Base-by-base conservation (phyloP, 1,284 basidiomycete genomes). In the Ceratorhiza oryzae-sativae region DNA sequence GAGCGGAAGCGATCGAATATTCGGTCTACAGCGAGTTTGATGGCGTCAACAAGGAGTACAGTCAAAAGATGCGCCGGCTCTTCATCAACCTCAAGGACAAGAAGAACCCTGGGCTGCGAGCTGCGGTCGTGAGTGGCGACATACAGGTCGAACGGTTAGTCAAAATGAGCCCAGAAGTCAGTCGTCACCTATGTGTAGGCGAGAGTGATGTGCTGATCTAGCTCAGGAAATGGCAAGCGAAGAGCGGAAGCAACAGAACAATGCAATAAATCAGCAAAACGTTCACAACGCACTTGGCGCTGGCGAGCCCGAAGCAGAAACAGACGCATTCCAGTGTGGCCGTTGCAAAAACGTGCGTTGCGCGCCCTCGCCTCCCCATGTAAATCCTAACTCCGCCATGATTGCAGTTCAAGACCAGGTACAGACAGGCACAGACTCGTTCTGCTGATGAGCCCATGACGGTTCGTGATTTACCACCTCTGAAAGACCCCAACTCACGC, bases 391-490 rank as follows among this genome's bases (percentile, higher is more conserved):
- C n/a, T n/a, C n/a, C n/a, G n/a, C n/a, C n/a, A n/a, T 60, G 10
- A 34, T 72, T 76, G n/a, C 76, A 93, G 88, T 84, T 93, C 76
- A 94, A 95, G 82, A 95, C 93, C 77, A 88, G 92, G 58, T 97
- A 97, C 79, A 92, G 94, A 77, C 95, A 97, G 82, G 94, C 93
- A 78, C 95, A 98, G 80, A 98, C 95, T 4, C 86, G 95, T 75
- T 93, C 90, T 79, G 95, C 95, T 42, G 95, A 98, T 83, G 95
- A 97, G 82, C 95, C 95, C 46, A 97, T 98, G 95, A 97, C 95
- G 9, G 91, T 92, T 80, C 80, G 89, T 86, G 10, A 6, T 13
- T 72, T 18, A 34, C 30, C 74, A 32, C 9, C 34, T 55, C 39
- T 6, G 70, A 73, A 20, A 41, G 58, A 20, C 62, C 36, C 73